Base-by-base conservation (phyloP, 768 basidiomycete genomes). In the Tulasnella sp. region DNA sequence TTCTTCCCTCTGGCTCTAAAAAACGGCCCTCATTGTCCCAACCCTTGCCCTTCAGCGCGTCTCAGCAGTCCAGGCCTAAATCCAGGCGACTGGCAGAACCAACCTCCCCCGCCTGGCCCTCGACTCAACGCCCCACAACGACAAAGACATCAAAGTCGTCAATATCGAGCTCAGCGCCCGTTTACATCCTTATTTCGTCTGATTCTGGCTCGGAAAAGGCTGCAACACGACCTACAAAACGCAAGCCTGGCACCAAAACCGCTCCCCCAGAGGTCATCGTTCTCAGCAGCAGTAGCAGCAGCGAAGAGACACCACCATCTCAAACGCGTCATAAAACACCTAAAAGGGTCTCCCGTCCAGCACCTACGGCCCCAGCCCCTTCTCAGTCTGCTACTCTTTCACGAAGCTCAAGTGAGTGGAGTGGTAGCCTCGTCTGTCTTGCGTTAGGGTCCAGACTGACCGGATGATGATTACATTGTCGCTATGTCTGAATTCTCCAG, bases 391-490 rank as follows among this genome's bases (percentile, higher is more conserved):
- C 51, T 51, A 5, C 51, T n/a, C 51, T 51, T 51, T 51, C 51
- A n/a, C 51, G 51, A 10, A 51, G 51, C 23, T 51, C 51, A n/a
- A n/a, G 51, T 51, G 51, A 20, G 51, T 51, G 51, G 51, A n/a
- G 51, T 51, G 51, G 20, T 51, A 51, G 23, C 44, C 44, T 16
- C 44, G 44, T 51, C 0, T 51, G 51, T 51, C 5, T 51, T 51
- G 51, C 51, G 51, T 51, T 51, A 67, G 61, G 61, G 61, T 67
- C 61, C 32, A 35, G 61, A 67, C 61, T 67, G 61, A 67, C 29
- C 11, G 51, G 11, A 4, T 10, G 55, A 57, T 9, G 35, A 57
- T 57, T 55, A 16, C 51, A 9, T 16, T 40, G 5, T 20, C 51
- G 51, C 18, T 26, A 6, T 61, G n/a, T 26, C 23, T 26, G 10